phyloP scores from a whole-genome alignment of 2,329 filamentous ascomycete genomes.

The Cytospora chrysosperma region DNA sequence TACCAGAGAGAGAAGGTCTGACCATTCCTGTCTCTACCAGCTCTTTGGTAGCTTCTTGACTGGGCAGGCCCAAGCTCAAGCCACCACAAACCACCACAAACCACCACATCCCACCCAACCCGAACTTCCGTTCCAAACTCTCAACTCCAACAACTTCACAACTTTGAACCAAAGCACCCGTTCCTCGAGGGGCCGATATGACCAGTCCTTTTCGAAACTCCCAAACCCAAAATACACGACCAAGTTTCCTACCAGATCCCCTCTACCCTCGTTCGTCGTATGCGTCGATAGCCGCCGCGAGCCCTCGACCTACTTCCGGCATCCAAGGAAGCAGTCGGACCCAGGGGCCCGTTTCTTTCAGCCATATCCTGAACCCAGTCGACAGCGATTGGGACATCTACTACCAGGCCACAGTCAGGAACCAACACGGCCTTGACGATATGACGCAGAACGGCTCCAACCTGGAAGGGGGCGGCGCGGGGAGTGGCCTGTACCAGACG shows the following conservation, averaged over 20 bases:
- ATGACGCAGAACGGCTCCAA: constrained; percentile 32
- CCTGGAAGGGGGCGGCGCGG: constrained; percentile 28
- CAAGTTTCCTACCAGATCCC: constrained; percentile 19
- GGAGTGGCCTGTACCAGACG: constrained; percentile 28
- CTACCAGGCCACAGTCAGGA: neutral
- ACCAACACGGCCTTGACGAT: constrained; percentile 27
- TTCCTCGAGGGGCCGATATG: constrained; percentile 16
- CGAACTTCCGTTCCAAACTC: neutral
- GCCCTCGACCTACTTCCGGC: constrained; percentile 38
- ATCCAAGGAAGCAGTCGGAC: constrained; percentile 35
- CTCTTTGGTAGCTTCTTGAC: constrained; percentile 13
- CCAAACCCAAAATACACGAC: constrained; percentile 13
- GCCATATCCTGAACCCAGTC: constrained; percentile 54
- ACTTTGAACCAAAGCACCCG: neutral
- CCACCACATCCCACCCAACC: neutral
- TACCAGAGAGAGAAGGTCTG: neutral
- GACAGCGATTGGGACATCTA: constrained; percentile 33
- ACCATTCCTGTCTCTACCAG: neutral
- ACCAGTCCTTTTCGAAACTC: constrained; percentile 20
- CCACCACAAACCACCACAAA: constrained; percentile 7
- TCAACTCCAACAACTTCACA: neutral
- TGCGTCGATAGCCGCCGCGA: constrained; percentile 40
- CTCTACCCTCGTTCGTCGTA: constrained; percentile 40
- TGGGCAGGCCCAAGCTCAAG: constrained; percentile 8
- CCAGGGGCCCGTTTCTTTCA: constrained; percentile 39